These are phyloP conservation scores for Populus tomentosa DNA, from an alignment of 441 rosid genomes.

Conservation along the genomic window DNA sequence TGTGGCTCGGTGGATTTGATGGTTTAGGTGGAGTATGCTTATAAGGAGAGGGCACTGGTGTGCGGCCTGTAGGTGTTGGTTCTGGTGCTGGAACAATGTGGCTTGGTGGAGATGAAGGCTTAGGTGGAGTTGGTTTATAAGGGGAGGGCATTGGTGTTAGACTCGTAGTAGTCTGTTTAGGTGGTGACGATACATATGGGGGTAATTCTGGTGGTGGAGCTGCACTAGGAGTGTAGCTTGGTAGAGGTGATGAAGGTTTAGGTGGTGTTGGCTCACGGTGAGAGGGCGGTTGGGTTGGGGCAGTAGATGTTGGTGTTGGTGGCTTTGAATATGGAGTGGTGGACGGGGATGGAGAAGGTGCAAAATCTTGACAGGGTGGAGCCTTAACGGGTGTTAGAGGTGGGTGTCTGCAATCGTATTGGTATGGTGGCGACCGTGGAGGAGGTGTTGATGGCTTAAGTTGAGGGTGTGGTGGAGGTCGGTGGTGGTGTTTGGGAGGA, in stretches of 20 bases:
- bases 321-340: conserved; percentile 6
- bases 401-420: too few species aligned
- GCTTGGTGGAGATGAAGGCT: too few species aligned
- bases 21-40: background rate
- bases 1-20: too few species aligned
- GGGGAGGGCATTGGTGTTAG: background rate
- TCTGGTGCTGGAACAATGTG: background rate
- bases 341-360: background rate
- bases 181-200: background rate
- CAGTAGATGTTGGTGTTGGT: background rate
- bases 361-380: too few species aligned
- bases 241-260: background rate
- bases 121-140: background rate
- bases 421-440: too few species aligned
- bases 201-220: background rate
- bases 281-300: background rate
- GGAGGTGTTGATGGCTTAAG: too few species aligned
- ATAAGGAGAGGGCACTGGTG: background rate
- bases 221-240: background rate
- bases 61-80: background rate
- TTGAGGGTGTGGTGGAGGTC: conserved; percentile 6
- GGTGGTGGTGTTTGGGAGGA: too few species aligned
- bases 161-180: background rate
- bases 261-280: background rate
- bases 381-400: too few species aligned